Evolutionary conservation across 2,329 filamentous ascomycete genomes (phyloP), one percentile per base, ranked within the genome.

Genomic region (Capronia coronata): DNA sequence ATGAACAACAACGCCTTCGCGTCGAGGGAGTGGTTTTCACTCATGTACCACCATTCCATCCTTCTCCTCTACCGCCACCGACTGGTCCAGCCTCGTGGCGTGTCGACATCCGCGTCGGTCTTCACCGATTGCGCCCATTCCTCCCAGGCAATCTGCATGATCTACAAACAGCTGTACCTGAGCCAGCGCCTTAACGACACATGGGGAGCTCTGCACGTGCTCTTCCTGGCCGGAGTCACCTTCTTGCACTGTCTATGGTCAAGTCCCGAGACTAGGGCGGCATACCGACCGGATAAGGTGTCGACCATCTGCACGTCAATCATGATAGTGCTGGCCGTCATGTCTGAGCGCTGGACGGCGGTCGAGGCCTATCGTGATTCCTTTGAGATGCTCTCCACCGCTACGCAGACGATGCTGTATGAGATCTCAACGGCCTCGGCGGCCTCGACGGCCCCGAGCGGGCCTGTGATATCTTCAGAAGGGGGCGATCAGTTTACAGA

Each of bases 31-130:
- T 71, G 68, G 68, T 71, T 71, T 40, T 50, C 61, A 2, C 58
- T 71, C 1, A 65, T 65, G 1, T 70, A 70, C 40, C 55, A 69
- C 47, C 63, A 71, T 48, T 65, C 67, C 1, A 64, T 71, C 18
- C 57, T 71, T 3, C 55, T 70, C 2, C 56, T 72, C 1, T 69
- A 71, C 44, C 62, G 67, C 1, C 46, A 51, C 27, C 47, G 46
- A 8, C 48, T 51, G 10, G 55, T 59, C 3, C 41, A 45, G 10
- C 9, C 8, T 16, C 21, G 32, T 25, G 23, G 42, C 5, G 41
- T 8, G 3, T 11, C 22, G 9, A 10, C 10, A 27, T 27, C 23
- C 5, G 23, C 43, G 18, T n/a, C 43, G 11, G 29, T 32, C 8
- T 44, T 29, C 43, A 22, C 29, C 10, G 43, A 51, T 3, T 51